Conservation (phyloP, 805 yeast species). For the Naumovozyma baii region DNA sequence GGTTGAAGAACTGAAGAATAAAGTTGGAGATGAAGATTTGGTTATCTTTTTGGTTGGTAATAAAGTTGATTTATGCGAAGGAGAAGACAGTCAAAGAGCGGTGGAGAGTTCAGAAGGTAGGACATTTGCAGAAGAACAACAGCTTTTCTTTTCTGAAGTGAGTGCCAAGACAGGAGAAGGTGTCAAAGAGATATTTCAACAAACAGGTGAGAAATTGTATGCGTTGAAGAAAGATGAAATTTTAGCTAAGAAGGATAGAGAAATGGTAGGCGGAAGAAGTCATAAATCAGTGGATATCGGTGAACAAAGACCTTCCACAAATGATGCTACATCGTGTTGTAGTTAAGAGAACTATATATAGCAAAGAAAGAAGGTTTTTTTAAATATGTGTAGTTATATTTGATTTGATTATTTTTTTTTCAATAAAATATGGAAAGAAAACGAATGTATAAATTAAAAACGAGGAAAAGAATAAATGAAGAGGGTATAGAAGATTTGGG, state of each 20-base stretch:
- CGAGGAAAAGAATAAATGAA: background rate
- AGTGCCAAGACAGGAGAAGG: slow-evolving; percentile 51
- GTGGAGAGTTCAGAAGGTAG: slow-evolving; percentile 38
- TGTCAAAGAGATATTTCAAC: slow-evolving; percentile 38
- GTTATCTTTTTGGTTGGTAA: slow-evolving; percentile 85
- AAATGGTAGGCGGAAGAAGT: slow-evolving; percentile 4
- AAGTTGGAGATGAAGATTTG: slow-evolving; percentile 58
- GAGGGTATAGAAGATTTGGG: too few relatives aligned
- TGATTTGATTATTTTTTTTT: too few relatives aligned
- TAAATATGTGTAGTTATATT: background rate
- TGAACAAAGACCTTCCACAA: slow-evolving; percentile 37
- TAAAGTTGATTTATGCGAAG: slow-evolving; percentile 58
- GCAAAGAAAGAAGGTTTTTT: background rate
- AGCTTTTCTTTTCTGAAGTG: slow-evolving; percentile 42
- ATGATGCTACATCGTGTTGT: slow-evolving; percentile 36
- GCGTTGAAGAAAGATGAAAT: slow-evolving; percentile 17
- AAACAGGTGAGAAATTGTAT: slow-evolving; percentile 40
- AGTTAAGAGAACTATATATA: slow-evolving; percentile 22
- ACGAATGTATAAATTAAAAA: background rate
- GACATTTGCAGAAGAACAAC: slow-evolving; percentile 46
- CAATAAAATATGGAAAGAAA: too few relatives aligned
- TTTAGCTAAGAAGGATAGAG: slow-evolving; percentile 7
- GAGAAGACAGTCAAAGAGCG: slow-evolving; percentile 41
- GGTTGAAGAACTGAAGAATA: slow-evolving; percentile 85
- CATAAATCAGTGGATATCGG: slow-evolving; percentile 22